Conservation (phyloP, 1,139 yeast genomes). For the Candida sanyaensis region DNA sequence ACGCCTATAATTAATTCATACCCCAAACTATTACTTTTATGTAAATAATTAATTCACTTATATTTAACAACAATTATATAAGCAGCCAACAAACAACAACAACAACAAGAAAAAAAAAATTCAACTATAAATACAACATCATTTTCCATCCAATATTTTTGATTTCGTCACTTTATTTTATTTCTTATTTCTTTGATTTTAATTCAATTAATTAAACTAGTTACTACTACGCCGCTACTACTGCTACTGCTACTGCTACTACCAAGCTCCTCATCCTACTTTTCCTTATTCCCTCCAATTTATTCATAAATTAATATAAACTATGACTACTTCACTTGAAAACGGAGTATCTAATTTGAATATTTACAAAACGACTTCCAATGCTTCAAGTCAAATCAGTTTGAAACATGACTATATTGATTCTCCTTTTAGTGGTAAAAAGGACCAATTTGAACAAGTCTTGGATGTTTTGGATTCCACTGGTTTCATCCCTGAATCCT, state of each 20-base stretch:
- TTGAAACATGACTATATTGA: conserved; percentile 66
- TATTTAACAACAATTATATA: not conserved
- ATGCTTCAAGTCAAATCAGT: conserved; percentile 35
- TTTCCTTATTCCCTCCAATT: too few relatives aligned
- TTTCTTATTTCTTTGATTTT: not conserved
- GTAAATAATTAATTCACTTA: too few relatives aligned
- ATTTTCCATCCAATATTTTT: not conserved
- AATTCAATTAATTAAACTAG: not conserved
- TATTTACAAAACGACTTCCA: conserved; percentile 20
- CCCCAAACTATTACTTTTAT: not conserved
- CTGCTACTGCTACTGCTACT: not conserved
- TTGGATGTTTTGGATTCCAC: conserved; percentile 78
- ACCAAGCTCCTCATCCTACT: too few relatives aligned
- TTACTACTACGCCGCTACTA: not conserved
- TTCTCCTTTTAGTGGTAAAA: conserved; percentile 77
- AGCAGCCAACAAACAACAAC: not conserved
- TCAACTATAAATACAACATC: conserved; percentile 8
- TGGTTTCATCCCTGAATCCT: conserved; percentile 86
- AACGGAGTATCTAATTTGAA: conserved; percentile 14
- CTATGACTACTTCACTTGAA: conserved; percentile 11
- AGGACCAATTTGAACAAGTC: conserved; percentile 77
- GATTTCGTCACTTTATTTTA: not conserved
- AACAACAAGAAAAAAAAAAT: not conserved
- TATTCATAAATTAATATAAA: not conserved
- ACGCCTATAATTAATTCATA: too few relatives aligned